These are phyloP conservation scores for Aspergillus sparsus DNA, from an alignment of 495 filamentous ascomycete species.

Conservation along the genomic window DNA sequence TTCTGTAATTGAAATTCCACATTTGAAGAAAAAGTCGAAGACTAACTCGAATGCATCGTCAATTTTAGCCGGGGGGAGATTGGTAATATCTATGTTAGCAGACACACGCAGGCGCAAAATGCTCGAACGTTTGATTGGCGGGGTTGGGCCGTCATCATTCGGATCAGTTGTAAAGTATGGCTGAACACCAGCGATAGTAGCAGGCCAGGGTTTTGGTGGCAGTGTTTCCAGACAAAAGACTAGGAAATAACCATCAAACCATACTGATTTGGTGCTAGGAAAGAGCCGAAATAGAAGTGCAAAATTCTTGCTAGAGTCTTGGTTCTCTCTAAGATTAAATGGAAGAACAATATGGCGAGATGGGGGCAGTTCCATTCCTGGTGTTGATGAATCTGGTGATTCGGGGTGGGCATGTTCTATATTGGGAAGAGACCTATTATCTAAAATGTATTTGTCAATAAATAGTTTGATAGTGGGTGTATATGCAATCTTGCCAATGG, in stretches of 20 bases:
- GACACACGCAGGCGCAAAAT: neutral
- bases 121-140: neutral
- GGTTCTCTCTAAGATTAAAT: neutral
- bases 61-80: neutral
- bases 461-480: too few species aligned
- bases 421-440: neutral
- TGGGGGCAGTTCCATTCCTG: neutral
- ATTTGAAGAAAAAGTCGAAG: neutral
- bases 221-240: neutral
- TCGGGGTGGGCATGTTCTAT: neutral
- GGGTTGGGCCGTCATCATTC: neutral
- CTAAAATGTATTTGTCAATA: neutral
- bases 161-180: neutral
- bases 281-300: neutral
- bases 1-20: neutral
- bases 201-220: neutral
- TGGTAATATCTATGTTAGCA: neutral
- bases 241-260: slow-evolving; percentile 2
- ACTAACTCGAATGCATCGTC: slow-evolving; percentile 7
- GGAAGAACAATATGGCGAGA: neutral
- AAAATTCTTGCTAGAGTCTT: neutral
- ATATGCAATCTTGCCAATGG: too few species aligned
- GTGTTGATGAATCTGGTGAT: neutral
- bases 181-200: neutral
- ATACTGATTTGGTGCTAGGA: neutral